These are phyloP conservation scores for Cercospora sp. DNA, from an alignment of 2,329 filamentous ascomycete species.

Conservation along the genomic window DNA sequence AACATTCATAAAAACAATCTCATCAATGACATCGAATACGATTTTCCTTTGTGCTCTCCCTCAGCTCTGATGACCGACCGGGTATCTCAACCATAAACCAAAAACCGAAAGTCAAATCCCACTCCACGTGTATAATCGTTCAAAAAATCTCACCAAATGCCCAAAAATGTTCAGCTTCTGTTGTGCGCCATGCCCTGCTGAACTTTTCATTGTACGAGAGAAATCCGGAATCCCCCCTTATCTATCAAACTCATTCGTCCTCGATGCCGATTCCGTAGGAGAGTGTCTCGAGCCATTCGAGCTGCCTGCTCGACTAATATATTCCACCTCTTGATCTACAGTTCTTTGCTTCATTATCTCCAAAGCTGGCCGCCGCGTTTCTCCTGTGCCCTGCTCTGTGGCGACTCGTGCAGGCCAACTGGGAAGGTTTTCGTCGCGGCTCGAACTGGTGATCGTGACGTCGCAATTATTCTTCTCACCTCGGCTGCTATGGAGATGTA, in stretches of 20 bases:
- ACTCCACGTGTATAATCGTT: not conserved
- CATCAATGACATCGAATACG: not conserved
- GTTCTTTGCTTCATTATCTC: constrained; percentile 27
- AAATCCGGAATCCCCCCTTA: not conserved
- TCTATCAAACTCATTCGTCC: not conserved
- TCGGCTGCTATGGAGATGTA: constrained; percentile 1
- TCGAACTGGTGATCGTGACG: not conserved
- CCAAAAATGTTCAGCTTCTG: not conserved
- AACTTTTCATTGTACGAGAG: not conserved
- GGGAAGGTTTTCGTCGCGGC: not conserved
- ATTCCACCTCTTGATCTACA: constrained; percentile 25
- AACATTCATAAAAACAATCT: not conserved
- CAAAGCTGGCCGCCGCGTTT: constrained; percentile 7
- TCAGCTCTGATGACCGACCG: not conserved
- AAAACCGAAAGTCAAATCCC: not conserved
- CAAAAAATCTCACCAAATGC: not conserved
- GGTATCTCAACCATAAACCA: not conserved
- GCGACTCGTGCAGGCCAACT: not conserved
- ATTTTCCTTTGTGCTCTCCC: not conserved
- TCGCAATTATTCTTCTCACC: not conserved
- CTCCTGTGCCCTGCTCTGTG: not conserved
- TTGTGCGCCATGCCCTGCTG: not conserved
- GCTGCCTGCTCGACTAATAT: constrained; percentile 5
- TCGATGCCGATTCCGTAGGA: not conserved
- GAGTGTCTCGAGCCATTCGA: not conserved